phyloP scores from a whole-genome alignment of 148 eudicot genomes.

The Rhododendron ferrugineum region DNA sequence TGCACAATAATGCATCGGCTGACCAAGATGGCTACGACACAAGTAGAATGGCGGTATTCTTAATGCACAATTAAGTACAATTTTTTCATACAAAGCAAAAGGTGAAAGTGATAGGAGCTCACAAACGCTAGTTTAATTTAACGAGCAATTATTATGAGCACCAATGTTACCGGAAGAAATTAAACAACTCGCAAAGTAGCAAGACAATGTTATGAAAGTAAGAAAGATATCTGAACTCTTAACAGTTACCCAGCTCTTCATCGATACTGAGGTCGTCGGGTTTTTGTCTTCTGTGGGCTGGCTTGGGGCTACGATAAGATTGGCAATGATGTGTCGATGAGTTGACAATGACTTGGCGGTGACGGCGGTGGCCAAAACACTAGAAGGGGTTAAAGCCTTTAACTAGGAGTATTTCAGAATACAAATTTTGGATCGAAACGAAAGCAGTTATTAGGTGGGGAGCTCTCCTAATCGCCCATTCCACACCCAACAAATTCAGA shows the following conservation, averaged over 20 bases:
- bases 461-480: background rate
- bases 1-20: background rate
- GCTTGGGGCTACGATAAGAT: background rate
- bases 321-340: background rate
- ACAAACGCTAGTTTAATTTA: background rate
- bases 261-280: background rate
- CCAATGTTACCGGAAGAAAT: background rate
- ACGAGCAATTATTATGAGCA: background rate
- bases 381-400: background rate
- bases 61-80: background rate
- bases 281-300: background rate
- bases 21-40: background rate
- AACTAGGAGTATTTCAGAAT: background rate
- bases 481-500: background rate
- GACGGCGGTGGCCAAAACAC: background rate
- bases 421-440: background rate
- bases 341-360: background rate
- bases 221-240: background rate
- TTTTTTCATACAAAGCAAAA: background rate
- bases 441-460: background rate
- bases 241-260: background rate
- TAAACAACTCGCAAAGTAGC: background rate
- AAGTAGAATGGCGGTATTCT: background rate
- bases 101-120: background rate
- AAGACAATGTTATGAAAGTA: background rate